These are phyloP conservation scores for Lentinus polychrous DNA, from an alignment of 1,284 basidiomycete species.

Conservation along the genomic window DNA sequence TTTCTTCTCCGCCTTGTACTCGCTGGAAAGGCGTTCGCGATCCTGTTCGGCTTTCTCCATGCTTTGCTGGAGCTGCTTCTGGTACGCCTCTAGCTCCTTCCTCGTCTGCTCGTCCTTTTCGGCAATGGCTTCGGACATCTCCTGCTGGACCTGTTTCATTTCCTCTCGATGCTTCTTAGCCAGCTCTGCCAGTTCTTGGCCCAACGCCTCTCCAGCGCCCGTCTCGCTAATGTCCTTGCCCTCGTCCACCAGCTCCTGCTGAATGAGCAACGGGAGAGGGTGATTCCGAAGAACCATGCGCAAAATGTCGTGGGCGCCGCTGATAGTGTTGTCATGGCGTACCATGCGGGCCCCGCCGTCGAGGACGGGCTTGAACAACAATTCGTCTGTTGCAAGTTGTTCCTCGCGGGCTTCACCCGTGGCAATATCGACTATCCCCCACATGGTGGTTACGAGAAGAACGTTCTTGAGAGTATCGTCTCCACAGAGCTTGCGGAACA, in stretches of 20 bases:
- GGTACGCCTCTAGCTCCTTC: conserved; percentile 3
- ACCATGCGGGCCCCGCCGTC: conserved; percentile 15
- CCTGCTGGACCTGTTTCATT: not conserved
- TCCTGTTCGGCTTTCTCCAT: not conserved
- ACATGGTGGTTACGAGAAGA: conserved; percentile 47
- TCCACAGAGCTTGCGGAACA: conserved; percentile 47
- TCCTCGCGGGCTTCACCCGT: conserved; percentile 13
- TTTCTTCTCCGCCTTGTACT: not conserved
- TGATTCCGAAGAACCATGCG: conserved; percentile 9
- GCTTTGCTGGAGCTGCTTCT: not conserved
- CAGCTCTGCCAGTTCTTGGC: conserved; percentile 1
- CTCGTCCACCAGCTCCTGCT: conserved; percentile 12
- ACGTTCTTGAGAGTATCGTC: conserved; percentile 41
- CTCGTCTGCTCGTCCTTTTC: conserved; percentile 1
- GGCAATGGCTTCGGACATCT: not conserved
- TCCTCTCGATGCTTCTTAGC: conserved; percentile 6
- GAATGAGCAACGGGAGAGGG: conserved; percentile 12
- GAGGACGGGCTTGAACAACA: conserved; percentile 16
- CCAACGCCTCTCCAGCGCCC: conserved; percentile 5
- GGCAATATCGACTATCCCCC: conserved; percentile 31
- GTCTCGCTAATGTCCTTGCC: not conserved
- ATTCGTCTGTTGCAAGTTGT: conserved; percentile 14
- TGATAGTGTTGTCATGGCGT: conserved; percentile 14
- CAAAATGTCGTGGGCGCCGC: conserved; percentile 13
- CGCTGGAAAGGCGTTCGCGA: not conserved